phyloP scores from a whole-genome alignment of 192 early-diverging fungal species.

The Linnemannia zychae region DNA sequence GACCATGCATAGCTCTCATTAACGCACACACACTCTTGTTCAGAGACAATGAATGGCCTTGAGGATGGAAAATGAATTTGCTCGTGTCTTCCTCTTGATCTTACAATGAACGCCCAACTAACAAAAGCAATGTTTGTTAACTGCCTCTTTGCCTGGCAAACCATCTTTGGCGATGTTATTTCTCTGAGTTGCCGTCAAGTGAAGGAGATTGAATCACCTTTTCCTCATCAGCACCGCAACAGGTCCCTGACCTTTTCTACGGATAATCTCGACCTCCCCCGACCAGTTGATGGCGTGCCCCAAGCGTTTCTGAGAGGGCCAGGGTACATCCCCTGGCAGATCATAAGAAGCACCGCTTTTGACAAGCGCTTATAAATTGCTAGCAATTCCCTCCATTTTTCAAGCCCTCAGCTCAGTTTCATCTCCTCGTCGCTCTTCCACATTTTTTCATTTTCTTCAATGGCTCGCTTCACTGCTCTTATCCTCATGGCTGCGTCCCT shows the following conservation, averaged over 20 bases:
- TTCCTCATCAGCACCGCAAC: neutral
- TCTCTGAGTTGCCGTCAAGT: neutral
- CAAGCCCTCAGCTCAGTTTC: neutral
- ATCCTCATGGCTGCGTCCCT: conserved; percentile 19
- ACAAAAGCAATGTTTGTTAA: neutral
- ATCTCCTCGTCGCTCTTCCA: neutral
- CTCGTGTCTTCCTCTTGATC: neutral
- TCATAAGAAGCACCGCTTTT: neutral
- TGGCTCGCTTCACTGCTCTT: conserved; percentile 30
- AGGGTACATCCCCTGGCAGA: neutral
- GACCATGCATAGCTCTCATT: neutral
- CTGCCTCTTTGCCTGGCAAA: neutral
- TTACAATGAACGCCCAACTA: neutral
- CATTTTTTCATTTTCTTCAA: conserved; percentile 6
- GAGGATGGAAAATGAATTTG: neutral
- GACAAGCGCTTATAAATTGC: neutral
- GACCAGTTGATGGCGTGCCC: neutral
- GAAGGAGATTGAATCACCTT: conserved; percentile 1
- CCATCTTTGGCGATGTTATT: neutral
- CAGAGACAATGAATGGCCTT: neutral
- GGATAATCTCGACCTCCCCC: neutral
- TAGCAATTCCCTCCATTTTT: neutral
- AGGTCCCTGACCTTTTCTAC: neutral
- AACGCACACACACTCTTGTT: neutral
- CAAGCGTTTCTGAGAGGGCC: neutral